Percentiles rank a stretch among this genome's conserved stretches.
Conservation (phyloP, 208 protist species). For the Acanthamoeba royreba region DNA sequence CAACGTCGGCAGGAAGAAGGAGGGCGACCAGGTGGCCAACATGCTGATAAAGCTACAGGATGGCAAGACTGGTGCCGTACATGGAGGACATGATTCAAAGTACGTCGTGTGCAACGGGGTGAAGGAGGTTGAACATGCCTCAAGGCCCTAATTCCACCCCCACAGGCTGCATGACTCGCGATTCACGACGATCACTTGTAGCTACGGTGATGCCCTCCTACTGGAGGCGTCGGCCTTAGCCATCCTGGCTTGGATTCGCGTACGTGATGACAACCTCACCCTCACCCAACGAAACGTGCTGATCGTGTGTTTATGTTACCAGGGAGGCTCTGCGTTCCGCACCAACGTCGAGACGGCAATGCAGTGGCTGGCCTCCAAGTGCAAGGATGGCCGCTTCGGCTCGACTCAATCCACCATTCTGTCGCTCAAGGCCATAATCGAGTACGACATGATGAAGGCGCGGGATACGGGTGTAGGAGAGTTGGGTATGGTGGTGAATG, state of each 20-base stretch:
- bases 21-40: not conserved
- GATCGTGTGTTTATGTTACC: too few species aligned
- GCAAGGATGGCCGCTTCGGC: conserved; percentile 17
- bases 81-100: not conserved
- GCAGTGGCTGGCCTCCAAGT: conserved; percentile 12
- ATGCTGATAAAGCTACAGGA: not conserved
- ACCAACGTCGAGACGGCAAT: conserved; percentile 24
- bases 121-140: too few species aligned
- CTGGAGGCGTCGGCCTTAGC: not conserved
- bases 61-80: not conserved
- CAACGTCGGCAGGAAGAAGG: not conserved
- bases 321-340: not conserved
- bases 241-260: not conserved
- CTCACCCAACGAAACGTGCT: too few species aligned
- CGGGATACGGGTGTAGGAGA: not conserved
- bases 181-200: conserved; percentile 13
- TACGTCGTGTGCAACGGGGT: too few species aligned
- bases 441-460: not conserved
- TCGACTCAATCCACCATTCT: conserved; percentile 47
- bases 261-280: too few species aligned
- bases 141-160: too few species aligned
- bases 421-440: conserved; percentile 7
- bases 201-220: not conserved
- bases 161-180: not conserved
- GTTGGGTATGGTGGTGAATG: not conserved